Evolutionary conservation across 148 eudicot genomes (phyloP).

Genomic region (Dysphania ambrosioides): DNA sequence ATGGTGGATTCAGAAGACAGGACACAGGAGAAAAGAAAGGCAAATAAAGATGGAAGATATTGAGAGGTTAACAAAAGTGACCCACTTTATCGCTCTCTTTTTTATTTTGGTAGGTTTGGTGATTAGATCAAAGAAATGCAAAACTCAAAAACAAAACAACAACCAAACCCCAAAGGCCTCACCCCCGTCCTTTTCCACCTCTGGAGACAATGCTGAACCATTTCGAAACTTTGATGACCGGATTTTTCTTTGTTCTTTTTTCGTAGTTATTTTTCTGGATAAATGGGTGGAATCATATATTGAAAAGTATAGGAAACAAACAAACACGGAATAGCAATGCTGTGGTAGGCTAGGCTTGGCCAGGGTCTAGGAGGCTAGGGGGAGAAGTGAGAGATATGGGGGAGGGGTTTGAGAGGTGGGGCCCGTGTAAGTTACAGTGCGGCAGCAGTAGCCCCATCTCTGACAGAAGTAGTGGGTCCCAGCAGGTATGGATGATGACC

Average conservation of each 20-base stretch:
- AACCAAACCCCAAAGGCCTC: constrained; percentile 2
- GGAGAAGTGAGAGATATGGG: background rate
- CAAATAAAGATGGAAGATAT: background rate
- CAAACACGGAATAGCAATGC: too few species aligned
- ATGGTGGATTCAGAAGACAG: background rate
- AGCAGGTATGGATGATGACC: constrained; percentile 8
- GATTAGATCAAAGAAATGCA: constrained; percentile 16
- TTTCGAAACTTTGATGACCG: too few species aligned
- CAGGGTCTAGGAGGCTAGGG: background rate
- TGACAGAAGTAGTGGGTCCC: constrained; percentile 29
- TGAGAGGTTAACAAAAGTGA: constrained; percentile 5
- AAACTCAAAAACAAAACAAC: constrained; percentile 12
- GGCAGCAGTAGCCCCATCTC: constrained; percentile 32
- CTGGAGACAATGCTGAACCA: constrained; percentile 17
- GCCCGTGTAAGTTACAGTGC: background rate
- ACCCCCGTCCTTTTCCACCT: constrained; percentile 1
- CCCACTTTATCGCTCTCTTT: too few species aligned
- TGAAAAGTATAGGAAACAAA: too few species aligned
- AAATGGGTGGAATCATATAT: too few species aligned
- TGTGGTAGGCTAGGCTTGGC: background rate
- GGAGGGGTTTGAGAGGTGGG: background rate
- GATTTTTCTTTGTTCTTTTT: background rate
- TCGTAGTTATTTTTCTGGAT: background rate
- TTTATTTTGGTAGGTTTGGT: background rate
- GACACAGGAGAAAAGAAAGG: constrained; percentile 13